phyloP scores from a whole-genome alignment of 176 grass and related monocot species.

The Musa schizocarpa region DNA sequence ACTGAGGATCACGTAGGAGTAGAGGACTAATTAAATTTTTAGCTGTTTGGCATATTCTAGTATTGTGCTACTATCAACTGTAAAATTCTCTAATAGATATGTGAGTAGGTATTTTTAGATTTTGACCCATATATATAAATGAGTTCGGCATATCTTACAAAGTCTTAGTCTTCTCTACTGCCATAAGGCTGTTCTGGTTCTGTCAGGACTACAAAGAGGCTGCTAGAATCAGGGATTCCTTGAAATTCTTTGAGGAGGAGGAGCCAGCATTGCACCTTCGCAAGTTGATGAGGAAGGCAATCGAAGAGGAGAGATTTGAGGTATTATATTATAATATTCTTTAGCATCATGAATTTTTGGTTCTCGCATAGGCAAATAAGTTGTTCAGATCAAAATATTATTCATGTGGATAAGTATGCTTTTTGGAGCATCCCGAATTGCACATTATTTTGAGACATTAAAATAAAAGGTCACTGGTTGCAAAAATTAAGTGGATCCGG shows the following conservation, averaged over 20 bases:
- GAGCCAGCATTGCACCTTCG: conserved; percentile 12
- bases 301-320: conserved; percentile 10
- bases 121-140: too few species aligned
- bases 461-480: too few species aligned
- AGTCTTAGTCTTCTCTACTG: too few species aligned
- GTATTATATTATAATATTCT: neutral
- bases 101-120: too few species aligned
- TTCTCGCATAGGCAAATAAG: neutral
- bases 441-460: too few species aligned
- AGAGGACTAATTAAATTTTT: neutral
- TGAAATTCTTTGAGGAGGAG: conserved; percentile 20
- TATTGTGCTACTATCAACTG: neutral
- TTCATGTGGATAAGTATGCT: too few species aligned
- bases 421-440: too few species aligned
- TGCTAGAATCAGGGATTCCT: conserved; percentile 22
- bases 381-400: too few species aligned
- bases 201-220: conserved; percentile 17
- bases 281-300: conserved; percentile 12
- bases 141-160: too few species aligned
- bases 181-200: neutral
- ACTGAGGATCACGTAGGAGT: neutral
- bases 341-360: neutral
- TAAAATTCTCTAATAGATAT: neutral
- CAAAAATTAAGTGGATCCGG: too few species aligned
- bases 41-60: neutral